Base-by-base conservation (phyloP, 139 green algal genomes). In the Closterium sp. region DNA sequence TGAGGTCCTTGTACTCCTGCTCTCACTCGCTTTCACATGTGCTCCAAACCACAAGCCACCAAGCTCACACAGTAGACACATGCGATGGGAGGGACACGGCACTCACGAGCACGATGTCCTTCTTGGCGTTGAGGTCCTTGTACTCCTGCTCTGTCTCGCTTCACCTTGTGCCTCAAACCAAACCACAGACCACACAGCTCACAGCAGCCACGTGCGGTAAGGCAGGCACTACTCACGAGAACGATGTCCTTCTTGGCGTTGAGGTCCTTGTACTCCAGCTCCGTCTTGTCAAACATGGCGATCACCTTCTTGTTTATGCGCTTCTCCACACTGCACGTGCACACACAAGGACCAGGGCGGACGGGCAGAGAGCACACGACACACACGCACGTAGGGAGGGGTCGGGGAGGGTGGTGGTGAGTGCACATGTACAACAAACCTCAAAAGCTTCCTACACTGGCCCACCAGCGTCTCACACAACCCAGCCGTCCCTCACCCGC, bases 211-310 rank as follows among this genome's bases (percentile, higher is more conserved):
- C n/a, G n/a, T n/a, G n/a, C n/a, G n/a, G n/a, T n/a, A n/a, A n/a
- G n/a, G 24, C 2, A 32, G 3, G 22, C 27, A 5, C 9, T 17
- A 94, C 86, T 24, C 45, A 94, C 92, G 62, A 90, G 91, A 42
- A 97, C 95, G 38, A 97, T 97, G 45, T 95, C 89, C 90, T 97
- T 97, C 95, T 99, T 99, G 21, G 96, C 94, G 32, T 94, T 92
- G 73, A 99, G 96, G 90, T 97, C 94, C 24, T 91, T 84, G 94
- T 97, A 98, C 96, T 99, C 97, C 17, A 90, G 34, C 95, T 99
- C 97, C 10, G 97, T 96, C 93, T 97, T 97, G 91, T 99, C 97
- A 94, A 99, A 98, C 97, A 98, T 98, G 34, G 94, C 94, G 91
- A 98, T 96, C 38, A 98, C 96, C 89, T 97, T 97, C 73, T 97